phyloP scores from a whole-genome alignment of 257 asterid species.

The Solanum phureja region DNA sequence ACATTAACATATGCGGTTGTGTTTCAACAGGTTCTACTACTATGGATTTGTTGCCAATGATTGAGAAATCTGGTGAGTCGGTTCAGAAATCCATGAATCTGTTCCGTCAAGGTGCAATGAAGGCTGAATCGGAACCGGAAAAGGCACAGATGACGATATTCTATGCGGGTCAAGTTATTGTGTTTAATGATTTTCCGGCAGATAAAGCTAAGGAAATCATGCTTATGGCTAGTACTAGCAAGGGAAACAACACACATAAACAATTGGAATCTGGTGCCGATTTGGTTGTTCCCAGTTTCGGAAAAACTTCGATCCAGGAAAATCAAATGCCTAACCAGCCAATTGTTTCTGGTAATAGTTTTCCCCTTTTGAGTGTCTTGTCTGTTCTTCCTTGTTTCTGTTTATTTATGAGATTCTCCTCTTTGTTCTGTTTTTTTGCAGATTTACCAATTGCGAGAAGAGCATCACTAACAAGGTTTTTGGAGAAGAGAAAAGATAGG shows the following conservation, averaged over 20 bases:
- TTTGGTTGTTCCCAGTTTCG: conserved; percentile 1
- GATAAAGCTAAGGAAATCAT: conserved; percentile 17
- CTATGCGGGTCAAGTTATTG: conserved; percentile 16
- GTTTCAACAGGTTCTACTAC: conserved; percentile 26
- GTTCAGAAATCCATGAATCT: conserved; percentile 3
- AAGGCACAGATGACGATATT: conserved; percentile 19
- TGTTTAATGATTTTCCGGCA: conserved; percentile 16
- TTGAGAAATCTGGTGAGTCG: conserved; percentile 17
- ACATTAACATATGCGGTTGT: background rate
- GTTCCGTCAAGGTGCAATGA: background rate
- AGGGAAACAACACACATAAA: background rate
- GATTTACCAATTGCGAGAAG: conserved; percentile 36
- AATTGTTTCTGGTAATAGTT: conserved; percentile 10
- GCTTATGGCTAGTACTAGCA: conserved; percentile 1
- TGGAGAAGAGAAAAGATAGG: conserved; percentile 41
- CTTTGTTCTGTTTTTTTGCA: background rate
- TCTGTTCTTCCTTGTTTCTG: background rate
- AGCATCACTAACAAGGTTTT: conserved; percentile 30
- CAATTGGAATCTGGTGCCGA: conserved; percentile 7
- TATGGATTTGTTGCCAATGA: conserved; percentile 30
- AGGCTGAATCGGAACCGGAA: background rate
- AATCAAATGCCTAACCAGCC: conserved; percentile 1
- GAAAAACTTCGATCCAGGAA: background rate
- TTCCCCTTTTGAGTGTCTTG: background rate
- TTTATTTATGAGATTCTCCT: background rate